Base-by-base conservation (phyloP, 2,329 filamentous ascomycete genomes). In the Fusarium subglutinans region DNA sequence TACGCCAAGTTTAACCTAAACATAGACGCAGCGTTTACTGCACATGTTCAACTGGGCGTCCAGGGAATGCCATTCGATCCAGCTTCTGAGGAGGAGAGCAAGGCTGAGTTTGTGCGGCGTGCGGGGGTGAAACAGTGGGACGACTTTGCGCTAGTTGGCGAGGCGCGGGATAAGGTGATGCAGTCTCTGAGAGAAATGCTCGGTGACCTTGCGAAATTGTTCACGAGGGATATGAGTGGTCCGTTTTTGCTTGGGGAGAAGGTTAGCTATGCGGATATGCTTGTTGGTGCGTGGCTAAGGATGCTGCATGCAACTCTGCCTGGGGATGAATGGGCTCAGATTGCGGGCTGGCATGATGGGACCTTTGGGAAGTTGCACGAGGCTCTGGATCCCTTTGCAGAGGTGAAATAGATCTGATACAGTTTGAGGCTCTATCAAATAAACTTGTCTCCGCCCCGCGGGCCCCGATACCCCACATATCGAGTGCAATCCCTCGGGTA, bases 201-300 rank as follows among this genome's bases (percentile, higher is more conserved):
- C 28, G 83, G 79, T 4, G 83, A 77, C 9, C 74, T 90, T 43
- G 85, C 83, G 0, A 80, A 77, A 69, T 63, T 87, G 5, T 89
- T 85, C 37, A 35, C 22, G 8, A 66, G 28, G 48, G 82, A 87
- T 54, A 51, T 72, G 0, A 79, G 69, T 18, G 87, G 88, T 12
- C 86, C 87, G 0, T 90, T 87, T 55, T 30, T 90, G 3, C 80
- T 88, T 5, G 88, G 87, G 0, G 54, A 70, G 3, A 76, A 72
- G 76, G 82, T 83, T 2, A 85, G 76, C 50, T 90, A 90, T 81
- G 88, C 87, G 3, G 89, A 91, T 74, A 75, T 90, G 2, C 88
- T 90, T 40, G 84, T 91, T 2, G 89, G 88, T 4, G 87, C 81
- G 2, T 91, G 89, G 89, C 63, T 90, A 77, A 81, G 83, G 11